A percentile compares a stretch with the other conserved stretches of the same genome.
Conservation (phyloP, 2,329 filamentous ascomycete species). For the Alternaria arbusti region DNA sequence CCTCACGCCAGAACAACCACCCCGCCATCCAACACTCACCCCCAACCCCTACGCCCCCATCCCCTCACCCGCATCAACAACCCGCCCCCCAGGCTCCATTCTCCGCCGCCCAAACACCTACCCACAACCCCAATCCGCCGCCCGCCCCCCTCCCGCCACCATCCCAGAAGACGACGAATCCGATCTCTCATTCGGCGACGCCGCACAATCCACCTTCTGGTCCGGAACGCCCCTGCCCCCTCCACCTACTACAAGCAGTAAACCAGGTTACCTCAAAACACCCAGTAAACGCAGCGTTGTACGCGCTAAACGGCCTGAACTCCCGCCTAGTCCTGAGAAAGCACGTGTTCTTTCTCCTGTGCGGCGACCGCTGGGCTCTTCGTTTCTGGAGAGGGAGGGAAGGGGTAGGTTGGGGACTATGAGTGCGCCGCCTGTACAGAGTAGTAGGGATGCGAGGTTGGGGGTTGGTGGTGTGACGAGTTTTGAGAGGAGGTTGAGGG, state of each 20-base stretch:
- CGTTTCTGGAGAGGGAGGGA: background rate
- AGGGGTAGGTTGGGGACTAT: conserved; percentile 19
- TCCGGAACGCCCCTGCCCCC: conserved; percentile 34
- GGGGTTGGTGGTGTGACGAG: conserved; percentile 32
- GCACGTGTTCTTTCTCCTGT: conserved; percentile 7
- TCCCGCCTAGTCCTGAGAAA: conserved; percentile 36
- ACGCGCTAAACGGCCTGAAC: conserved; percentile 39
- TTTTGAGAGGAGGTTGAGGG: conserved; percentile 40
- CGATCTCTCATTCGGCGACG: conserved; percentile 12
- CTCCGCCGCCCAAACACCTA: conserved; percentile 22
- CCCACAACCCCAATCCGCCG: conserved; percentile 22
- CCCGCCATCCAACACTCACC: conserved; percentile 2
- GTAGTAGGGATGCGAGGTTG: background rate
- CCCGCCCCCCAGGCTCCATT: conserved; percentile 13
- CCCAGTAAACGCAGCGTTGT: conserved; percentile 52
- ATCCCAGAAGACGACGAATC: conserved; percentile 28
- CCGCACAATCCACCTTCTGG: conserved; percentile 29
- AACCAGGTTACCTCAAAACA: conserved; percentile 54
- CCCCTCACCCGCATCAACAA: conserved; percentile 8
- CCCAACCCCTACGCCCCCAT: conserved; percentile 1
- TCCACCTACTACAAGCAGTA: conserved; percentile 13
- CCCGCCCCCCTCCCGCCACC: conserved; percentile 20
- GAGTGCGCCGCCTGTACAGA: conserved; percentile 40
- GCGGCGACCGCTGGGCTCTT: background rate
- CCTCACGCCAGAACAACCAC: conserved; percentile 29